Conservation (phyloP, 768 basidiomycete species). For the Suillus subluteus region DNA sequence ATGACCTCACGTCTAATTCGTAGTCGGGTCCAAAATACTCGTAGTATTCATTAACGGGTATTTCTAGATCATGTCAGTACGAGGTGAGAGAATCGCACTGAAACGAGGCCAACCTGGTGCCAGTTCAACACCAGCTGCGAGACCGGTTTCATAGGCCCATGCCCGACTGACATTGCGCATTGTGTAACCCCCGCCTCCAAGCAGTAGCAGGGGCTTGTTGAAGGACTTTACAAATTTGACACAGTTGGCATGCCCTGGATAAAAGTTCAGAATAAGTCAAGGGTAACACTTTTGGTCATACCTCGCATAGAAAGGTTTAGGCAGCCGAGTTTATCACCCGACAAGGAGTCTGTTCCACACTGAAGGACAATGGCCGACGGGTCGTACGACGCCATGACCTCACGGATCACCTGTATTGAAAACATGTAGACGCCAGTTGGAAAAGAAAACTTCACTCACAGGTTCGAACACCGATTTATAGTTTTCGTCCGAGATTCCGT, state of each 20-base stretch:
- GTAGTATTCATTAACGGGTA: slow-evolving; percentile 98
- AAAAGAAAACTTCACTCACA: slow-evolving; percentile 47
- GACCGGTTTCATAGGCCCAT: slow-evolving; percentile 98
- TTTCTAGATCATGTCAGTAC: slow-evolving; percentile 57
- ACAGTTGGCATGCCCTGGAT: slow-evolving; percentile 90
- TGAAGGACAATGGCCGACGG: slow-evolving; percentile 96
- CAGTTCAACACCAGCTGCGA: slow-evolving; percentile 97
- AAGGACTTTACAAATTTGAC: slow-evolving; percentile 97
- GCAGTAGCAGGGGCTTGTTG: slow-evolving; percentile 88
- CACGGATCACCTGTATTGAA: slow-evolving; percentile 75
- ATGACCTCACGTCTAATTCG: slow-evolving; percentile 90
- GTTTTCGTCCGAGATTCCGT: slow-evolving; percentile 93
- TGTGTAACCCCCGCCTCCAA: slow-evolving; percentile 98
- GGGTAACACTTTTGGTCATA: slow-evolving; percentile 25
- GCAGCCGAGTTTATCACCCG: slow-evolving; percentile 94
- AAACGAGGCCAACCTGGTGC: slow-evolving; percentile 60
- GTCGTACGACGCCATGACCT: slow-evolving; percentile 93
- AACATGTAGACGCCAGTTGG: background rate
- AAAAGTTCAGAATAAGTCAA: slow-evolving; percentile 9
- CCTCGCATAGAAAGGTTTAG: slow-evolving; percentile 97
- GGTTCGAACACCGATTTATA: slow-evolving; percentile 97
- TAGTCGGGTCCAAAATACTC: slow-evolving; percentile 99
- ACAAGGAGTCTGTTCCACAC: slow-evolving; percentile 96
- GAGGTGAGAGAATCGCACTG: background rate
- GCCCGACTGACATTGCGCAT: slow-evolving; percentile 96